Evolutionary conservation across 257 asterid genomes (phyloP), one percentile per base, ranked within the genome.

Genomic region (Fraxinus excelsior): DNA sequence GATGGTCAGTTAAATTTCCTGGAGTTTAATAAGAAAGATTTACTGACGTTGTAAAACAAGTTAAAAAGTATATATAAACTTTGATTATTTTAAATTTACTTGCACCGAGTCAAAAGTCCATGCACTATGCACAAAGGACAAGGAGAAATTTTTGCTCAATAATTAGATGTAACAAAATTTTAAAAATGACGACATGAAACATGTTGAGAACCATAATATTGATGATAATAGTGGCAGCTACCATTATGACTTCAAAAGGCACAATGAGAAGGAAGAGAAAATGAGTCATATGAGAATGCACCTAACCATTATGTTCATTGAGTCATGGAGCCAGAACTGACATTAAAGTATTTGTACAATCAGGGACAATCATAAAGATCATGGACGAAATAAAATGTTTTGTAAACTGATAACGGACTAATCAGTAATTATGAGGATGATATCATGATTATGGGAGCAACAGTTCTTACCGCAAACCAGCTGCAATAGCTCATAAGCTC

Each of bases 401-500:
- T 51, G 79, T 37, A 64, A 71, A 32, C 6, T 32, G 35, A 32
- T 32, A 32, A 32, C 35, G 35, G 35, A 32, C 35, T 32, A 32
- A 32, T 32, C 35, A 67, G 73, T 71, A 71, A 67, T 38, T 29
- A 73, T 60, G 35, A 69, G 76, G 46, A 60, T 35, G 72, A 34
- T 31, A 66, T 76, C 46, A 34, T 58, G 40, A 78, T 40, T 74
- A 67, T 64, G 74, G 78, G 53, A 82, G 82, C 18, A 53, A 71
- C 64, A 75, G 80, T 74, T 80, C 97, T 93, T 90, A 95, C 98
- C 58, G 97, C 98, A 84, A 96, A 89, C 99, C 98, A 96, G 89
- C 97, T 89, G 90, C 99, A 93, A 87, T 96, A 93, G 90, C 90
- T 87, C 97, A 93, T 87, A 83, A 96, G 97, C 84, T 96, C 99